Conservation (phyloP, 208 protist species). For the Tetramitus jugosus region DNA sequence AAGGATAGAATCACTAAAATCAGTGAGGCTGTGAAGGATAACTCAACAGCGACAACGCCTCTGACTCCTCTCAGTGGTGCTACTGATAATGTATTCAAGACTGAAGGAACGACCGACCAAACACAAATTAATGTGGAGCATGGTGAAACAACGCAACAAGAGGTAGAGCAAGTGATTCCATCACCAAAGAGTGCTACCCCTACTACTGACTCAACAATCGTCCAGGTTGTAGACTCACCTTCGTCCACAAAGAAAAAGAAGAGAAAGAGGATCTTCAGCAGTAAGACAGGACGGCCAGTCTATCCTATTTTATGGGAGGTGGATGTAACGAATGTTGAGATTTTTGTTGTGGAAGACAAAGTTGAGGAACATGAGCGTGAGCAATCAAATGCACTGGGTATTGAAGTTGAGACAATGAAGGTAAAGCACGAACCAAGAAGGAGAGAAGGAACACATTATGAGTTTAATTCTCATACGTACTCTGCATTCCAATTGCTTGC, state of each 20-base stretch:
- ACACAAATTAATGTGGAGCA: background rate
- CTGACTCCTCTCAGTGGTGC: background rate
- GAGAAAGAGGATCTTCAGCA: background rate
- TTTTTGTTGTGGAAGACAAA: background rate
- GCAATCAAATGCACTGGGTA: background rate
- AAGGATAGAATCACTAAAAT: background rate
- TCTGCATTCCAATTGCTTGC: no score
- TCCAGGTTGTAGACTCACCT: background rate
- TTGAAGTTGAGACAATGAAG: background rate
- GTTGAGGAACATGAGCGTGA: no score
- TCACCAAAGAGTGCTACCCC: no score
- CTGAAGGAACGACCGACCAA: background rate
- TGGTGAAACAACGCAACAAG: background rate
- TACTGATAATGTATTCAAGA: background rate
- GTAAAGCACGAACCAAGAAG: background rate
- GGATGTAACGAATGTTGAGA: background rate
- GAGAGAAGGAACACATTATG: background rate
- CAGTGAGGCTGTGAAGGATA: background rate
- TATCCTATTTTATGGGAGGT: slow-evolving; percentile 7
- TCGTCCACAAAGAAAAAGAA: background rate
- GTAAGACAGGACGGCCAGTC: background rate
- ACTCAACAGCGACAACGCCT: background rate
- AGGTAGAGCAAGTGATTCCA: background rate
- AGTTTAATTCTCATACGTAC: background rate
- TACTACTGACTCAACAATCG: no score